These are phyloP conservation scores for Talaromyces proteolyticus DNA, from an alignment of 495 filamentous ascomycete genomes.

Conservation along the genomic window DNA sequence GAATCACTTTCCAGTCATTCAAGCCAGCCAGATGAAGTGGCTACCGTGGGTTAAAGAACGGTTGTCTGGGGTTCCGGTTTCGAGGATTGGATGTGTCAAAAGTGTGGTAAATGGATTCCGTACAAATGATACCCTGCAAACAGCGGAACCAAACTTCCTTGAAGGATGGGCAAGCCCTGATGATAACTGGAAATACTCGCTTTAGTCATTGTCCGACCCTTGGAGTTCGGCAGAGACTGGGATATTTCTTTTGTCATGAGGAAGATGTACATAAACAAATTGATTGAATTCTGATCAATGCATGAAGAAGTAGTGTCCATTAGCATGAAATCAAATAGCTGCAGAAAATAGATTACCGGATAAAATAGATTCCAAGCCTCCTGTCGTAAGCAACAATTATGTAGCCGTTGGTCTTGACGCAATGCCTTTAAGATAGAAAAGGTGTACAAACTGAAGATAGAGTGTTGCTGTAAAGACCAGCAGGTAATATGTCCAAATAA, in stretches of 20 bases:
- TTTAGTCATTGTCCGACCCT: not conserved
- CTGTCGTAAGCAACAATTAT: no score
- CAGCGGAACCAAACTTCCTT: not conserved
- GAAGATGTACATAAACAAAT: not conserved
- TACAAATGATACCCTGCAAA: slow-evolving; percentile 1
- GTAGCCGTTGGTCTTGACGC: no score
- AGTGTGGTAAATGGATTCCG: slow-evolving; percentile 1
- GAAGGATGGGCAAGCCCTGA: slow-evolving; percentile 3
- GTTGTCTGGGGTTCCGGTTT: slow-evolving; percentile 17
- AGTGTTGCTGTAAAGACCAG: no score
- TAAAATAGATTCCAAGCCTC: no score
- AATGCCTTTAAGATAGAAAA: no score
- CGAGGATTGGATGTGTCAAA: slow-evolving; percentile 11
- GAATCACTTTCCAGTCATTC: slow-evolving; percentile 28
- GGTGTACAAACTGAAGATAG: no score
- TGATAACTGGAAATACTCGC: slow-evolving; percentile 2
- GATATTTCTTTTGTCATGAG: not conserved
- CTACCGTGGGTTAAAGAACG: slow-evolving; percentile 36
- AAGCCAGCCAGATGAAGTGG: slow-evolving; percentile 29
- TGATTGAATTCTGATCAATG: no score
- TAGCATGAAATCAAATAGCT: no score
- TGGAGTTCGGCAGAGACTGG: not conserved
- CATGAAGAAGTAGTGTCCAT: no score
- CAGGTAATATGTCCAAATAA: no score
- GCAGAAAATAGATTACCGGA: no score